Percentiles rank a stretch among this genome's conserved stretches.
These are phyloP conservation scores for Platismatia glauca DNA, from an alignment of 495 filamentous ascomycete genomes.

Conservation along the genomic window DNA sequence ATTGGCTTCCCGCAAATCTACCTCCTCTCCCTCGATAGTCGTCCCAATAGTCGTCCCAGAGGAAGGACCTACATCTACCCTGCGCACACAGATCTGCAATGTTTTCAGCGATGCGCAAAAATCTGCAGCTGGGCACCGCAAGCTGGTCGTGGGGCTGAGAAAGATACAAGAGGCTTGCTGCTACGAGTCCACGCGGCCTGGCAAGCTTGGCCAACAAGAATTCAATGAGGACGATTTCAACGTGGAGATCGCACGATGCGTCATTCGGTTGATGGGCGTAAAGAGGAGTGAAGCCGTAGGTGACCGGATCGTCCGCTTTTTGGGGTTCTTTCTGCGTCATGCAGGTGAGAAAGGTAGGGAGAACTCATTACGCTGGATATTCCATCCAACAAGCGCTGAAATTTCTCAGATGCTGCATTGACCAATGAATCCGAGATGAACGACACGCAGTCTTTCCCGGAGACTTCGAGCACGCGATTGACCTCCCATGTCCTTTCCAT, in stretches of 20 bases:
- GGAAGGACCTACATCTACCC: constrained; percentile 58
- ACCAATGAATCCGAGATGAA: constrained; percentile 34
- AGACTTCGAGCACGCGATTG: constrained; percentile 75
- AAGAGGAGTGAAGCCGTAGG: constrained; percentile 90
- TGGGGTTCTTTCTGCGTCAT: constrained; percentile 74
- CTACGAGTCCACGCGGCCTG: constrained; percentile 37
- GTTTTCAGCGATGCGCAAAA: constrained; percentile 84
- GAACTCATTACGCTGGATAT: constrained; percentile 24
- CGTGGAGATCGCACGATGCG: constrained; percentile 69
- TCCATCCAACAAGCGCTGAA: constrained; percentile 4
- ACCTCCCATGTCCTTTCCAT: constrained; percentile 61
- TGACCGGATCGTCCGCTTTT: constrained; percentile 74
- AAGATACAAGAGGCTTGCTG: constrained; percentile 85
- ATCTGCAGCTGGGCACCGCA: constrained; percentile 79
- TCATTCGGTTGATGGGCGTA: constrained; percentile 70
- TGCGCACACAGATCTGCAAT: constrained; percentile 66
- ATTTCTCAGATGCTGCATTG: constrained; percentile 38
- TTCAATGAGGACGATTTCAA: constrained; percentile 82
- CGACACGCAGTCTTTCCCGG: constrained; percentile 53
- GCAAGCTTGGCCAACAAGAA: constrained; percentile 42
- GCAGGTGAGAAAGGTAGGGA: constrained; percentile 73
- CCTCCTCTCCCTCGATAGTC: constrained; percentile 49
- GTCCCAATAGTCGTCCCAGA: constrained; percentile 60
- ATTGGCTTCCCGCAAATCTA: constrained; percentile 40
- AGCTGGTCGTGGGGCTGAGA: constrained; percentile 73